Conservation (phyloP, 768 basidiomycete genomes). For the Obba rivulosa region DNA sequence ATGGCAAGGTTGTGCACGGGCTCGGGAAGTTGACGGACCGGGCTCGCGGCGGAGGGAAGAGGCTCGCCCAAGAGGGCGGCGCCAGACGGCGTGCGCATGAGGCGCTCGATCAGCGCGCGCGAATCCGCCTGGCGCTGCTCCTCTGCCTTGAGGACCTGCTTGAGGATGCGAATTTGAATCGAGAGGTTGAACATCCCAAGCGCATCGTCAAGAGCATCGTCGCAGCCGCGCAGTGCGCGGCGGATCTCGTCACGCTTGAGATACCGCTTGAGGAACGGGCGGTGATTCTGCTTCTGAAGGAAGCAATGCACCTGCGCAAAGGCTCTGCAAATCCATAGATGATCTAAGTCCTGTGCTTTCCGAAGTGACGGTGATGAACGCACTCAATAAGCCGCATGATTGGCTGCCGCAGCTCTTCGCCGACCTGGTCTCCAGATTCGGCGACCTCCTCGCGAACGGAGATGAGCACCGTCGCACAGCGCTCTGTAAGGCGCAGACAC, state of each 20-base stretch:
- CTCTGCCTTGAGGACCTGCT: conserved; percentile 41
- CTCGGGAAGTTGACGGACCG: no score
- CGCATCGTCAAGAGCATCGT: conserved; percentile 48
- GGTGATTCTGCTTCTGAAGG: conserved; percentile 50
- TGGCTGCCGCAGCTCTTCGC: conserved; percentile 44
- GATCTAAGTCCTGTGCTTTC: neutral
- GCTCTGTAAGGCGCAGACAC: conserved; percentile 66
- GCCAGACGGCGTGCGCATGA: conserved; percentile 14
- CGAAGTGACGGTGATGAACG: conserved; percentile 22
- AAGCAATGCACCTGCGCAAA: conserved; percentile 43
- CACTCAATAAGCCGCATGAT: conserved; percentile 47
- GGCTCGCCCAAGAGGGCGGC: conserved; percentile 1
- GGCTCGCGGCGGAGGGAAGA: neutral
- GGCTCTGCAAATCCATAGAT: conserved; percentile 24
- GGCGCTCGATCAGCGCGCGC: conserved; percentile 28
- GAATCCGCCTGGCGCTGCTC: conserved; percentile 30
- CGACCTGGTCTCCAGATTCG: conserved; percentile 49
- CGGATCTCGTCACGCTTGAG: conserved; percentile 68
- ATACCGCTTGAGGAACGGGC: conserved; percentile 77
- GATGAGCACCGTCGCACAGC: conserved; percentile 65
- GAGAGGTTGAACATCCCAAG: conserved; percentile 35
- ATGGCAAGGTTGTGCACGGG: no score
- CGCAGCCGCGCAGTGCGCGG: conserved; percentile 45
- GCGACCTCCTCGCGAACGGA: conserved; percentile 56
- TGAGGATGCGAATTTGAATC: conserved; percentile 24